Evolutionary conservation across 257 asterid species (phyloP).

Genomic region (Anisodus acutangulus): DNA sequence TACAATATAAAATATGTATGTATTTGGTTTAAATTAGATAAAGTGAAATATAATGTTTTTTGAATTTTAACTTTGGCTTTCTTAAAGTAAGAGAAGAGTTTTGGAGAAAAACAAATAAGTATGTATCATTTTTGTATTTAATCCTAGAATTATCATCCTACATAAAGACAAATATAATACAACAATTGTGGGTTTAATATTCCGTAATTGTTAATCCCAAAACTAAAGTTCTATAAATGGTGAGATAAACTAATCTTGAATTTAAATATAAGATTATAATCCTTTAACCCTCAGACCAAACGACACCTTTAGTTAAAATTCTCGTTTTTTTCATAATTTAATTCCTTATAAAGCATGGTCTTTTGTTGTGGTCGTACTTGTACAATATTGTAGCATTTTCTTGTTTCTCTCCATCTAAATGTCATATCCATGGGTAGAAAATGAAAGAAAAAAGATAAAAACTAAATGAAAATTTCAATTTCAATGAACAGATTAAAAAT

Average conservation of each 20-base stretch:
- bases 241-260: background rate
- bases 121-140: background rate
- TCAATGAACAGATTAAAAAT: background rate
- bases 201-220: background rate
- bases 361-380: background rate
- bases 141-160: background rate
- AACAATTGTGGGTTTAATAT: no score
- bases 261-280: background rate
- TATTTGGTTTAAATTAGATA: background rate
- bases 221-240: background rate
- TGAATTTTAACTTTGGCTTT: background rate
- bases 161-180: no score
- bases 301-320: background rate
- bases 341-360: background rate
- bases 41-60: background rate
- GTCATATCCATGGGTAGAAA: background rate
- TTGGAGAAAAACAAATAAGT: background rate
- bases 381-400: background rate
- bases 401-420: background rate
- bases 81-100: background rate
- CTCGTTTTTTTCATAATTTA: background rate
- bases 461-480: background rate
- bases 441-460: background rate
- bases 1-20: background rate
- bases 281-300: background rate